A percentile compares a stretch with the other conserved stretches of the same genome.
Evolutionary conservation across 345 rosid species (phyloP).

Genomic region (Euphorbia peplus): DNA sequence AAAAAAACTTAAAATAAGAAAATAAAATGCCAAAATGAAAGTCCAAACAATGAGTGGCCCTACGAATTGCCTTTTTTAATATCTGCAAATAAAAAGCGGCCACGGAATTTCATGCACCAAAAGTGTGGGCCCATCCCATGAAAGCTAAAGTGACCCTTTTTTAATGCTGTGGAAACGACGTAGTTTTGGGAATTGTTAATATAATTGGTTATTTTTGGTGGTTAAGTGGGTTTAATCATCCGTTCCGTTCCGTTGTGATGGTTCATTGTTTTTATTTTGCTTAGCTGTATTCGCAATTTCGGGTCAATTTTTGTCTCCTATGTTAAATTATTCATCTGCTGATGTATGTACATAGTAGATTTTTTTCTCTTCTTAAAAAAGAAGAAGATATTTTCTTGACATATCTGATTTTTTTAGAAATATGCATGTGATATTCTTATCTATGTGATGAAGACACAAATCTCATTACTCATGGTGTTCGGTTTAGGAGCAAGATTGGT

Average conservation of each 20-base stretch:
- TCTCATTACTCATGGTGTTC: too few species aligned
- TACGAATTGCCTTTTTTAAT: neutral
- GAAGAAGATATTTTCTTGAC: too few species aligned
- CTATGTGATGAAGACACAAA: too few species aligned
- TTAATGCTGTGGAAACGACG: neutral
- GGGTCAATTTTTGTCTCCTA: slow-evolving; percentile 2
- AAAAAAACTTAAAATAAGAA: neutral
- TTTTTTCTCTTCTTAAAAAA: too few species aligned
- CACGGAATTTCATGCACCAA: slow-evolving; percentile 3
- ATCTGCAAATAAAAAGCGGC: neutral
- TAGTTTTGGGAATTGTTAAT: neutral
- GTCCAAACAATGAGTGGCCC: neutral
- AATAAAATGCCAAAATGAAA: neutral
- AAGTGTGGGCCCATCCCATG: neutral
- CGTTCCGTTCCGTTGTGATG: neutral
- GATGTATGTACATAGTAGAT: neutral
- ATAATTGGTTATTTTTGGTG: neutral
- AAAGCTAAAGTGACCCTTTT: neutral
- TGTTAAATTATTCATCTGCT: neutral
- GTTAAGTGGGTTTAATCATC: neutral
- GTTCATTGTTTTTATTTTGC: slow-evolving; percentile 1
- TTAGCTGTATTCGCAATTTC: slow-evolving; percentile 7
- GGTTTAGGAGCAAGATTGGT: too few species aligned
- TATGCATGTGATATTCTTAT: too few species aligned
- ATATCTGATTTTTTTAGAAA: too few species aligned